These are phyloP conservation scores for Lithospermum erythrorhizon DNA, from an alignment of 257 asterid genomes.

Conservation along the genomic window DNA sequence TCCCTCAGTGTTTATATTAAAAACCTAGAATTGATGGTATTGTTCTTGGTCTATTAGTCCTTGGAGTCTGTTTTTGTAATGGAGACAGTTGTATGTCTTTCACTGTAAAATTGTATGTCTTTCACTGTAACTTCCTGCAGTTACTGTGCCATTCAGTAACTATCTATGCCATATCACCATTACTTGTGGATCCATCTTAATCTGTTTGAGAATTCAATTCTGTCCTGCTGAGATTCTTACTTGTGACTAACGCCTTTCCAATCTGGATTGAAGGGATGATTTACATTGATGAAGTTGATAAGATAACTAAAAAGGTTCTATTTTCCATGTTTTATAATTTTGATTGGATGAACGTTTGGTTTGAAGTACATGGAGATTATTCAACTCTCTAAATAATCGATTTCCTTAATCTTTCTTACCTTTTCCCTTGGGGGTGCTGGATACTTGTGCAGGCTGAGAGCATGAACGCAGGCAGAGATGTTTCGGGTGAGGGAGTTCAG, in stretches of 20 bases:
- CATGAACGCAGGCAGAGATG: conserved; percentile 84
- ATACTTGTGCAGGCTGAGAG: conserved; percentile 63
- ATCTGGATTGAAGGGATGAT: conserved; percentile 67
- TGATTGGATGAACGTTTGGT: conserved; percentile 6
- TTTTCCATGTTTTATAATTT: conserved; percentile 6
- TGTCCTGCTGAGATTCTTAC: not conserved
- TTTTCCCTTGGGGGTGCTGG: conserved; percentile 17
- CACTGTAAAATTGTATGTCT: not conserved
- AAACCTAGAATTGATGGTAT: not conserved
- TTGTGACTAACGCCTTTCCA: conserved; percentile 19
- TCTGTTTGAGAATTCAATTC: not conserved
- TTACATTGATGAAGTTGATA: conserved; percentile 94
- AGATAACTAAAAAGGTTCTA: conserved; percentile 82
- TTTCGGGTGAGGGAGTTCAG: conserved; percentile 97
- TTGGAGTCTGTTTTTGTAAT: too few species aligned
- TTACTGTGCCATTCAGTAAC: not conserved
- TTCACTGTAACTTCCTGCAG: not conserved
- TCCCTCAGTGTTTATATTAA: not conserved
- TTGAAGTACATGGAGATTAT: not conserved
- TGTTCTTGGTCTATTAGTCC: not conserved
- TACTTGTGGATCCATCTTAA: not conserved
- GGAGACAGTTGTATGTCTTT: not conserved
- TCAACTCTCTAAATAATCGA: not conserved
- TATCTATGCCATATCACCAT: not conserved
- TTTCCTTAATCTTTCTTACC: not conserved